Base-by-base conservation (phyloP, 345 rosid species). In the Boechera divaricarpa region DNA sequence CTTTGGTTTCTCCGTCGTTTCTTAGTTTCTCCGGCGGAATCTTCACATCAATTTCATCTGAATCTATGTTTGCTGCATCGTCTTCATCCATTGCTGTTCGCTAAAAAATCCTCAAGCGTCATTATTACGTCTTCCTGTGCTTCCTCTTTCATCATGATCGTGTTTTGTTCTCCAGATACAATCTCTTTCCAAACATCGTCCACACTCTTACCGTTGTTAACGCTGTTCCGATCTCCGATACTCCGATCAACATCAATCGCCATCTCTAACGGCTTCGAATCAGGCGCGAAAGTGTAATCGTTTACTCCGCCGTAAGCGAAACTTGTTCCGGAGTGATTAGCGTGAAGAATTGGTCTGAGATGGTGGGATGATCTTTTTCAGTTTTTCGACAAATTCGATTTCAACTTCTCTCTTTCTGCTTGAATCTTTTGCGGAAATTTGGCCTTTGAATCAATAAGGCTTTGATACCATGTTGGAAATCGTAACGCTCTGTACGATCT, bases 131-230 rank as follows among this genome's bases (percentile, higher is more conserved):
- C 92, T 6, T 77, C 80, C 0, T 87, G 77, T 76, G 58, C 73
- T 72, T 94, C 94, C 75, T 87, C 89, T 81, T 95, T 95, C 90
- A 86, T 67, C 49, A 85, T 58, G 15, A 65, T 72, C 71, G 81
- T 87, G 72, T 75, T 87, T 56, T 78, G 85, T 73, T 86, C 90
- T 38, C 85, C 87, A 2, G 89, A 87, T 12, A 90, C 88, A 57
- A 95, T 90, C 83, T 90, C 99, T 67, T 85, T 83, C 99, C 98
- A 91, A n/a, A 89, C 89, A n/a, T 92, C 94, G 8, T 95, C 95
- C 7, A 81, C 93, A 2, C 80, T 88, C 78, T 76, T 86, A 12
- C 68, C 67, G 36, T 64, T 70, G 59, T 63, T 49, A 6, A 70
- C 67, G 28, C 73, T 68, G 54, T 38, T 41, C 5, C 69, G 51